Evolutionary conservation across 106 monocot genomes (phyloP).

Genomic region (Platanthera zijinensis): DNA sequence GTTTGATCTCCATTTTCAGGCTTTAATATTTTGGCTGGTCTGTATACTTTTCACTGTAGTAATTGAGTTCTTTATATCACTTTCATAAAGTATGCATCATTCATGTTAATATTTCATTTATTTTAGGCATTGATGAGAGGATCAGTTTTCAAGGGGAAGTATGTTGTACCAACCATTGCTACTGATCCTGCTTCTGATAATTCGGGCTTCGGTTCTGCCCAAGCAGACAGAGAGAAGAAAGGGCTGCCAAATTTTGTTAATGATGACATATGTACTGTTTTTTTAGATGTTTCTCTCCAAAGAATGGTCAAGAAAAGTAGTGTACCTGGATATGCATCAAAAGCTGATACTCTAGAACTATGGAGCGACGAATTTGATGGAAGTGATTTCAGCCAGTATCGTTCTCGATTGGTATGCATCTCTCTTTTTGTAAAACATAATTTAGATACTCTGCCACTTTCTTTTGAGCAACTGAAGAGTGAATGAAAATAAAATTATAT

Average conservation of each 20-base stretch:
- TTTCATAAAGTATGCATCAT: background rate
- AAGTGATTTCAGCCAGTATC: constrained; percentile 85
- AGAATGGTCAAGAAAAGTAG: constrained; percentile 78
- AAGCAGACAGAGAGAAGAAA: constrained; percentile 52
- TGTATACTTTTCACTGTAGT: background rate
- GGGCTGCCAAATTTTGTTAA: constrained; percentile 30
- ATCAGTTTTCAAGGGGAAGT: constrained; percentile 38
- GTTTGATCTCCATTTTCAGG: constrained; percentile 76
- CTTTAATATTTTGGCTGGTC: constrained; percentile 95
- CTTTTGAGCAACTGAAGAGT: background rate
- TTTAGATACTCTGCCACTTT: background rate
- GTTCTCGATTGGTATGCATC: constrained; percentile 67
- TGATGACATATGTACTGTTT: constrained; percentile 66
- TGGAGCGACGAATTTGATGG: constrained; percentile 91
- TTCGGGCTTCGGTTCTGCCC: constrained; percentile 14
- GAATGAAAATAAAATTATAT: background rate
- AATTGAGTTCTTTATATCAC: background rate
- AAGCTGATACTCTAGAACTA: constrained; percentile 44
- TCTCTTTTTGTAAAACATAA: background rate
- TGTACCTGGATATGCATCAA: constrained; percentile 8
- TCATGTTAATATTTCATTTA: constrained; percentile 2
- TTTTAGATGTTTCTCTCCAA: constrained; percentile 74
- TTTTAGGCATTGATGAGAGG: constrained; percentile 67
- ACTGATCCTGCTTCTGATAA: constrained; percentile 22
- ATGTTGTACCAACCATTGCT: constrained; percentile 21